A percentile compares a stretch with the other conserved stretches of the same genome.
These are phyloP conservation scores for Aegilops speltoides DNA, from an alignment of 176 grass and related monocot genomes.

Conservation along the genomic window DNA sequence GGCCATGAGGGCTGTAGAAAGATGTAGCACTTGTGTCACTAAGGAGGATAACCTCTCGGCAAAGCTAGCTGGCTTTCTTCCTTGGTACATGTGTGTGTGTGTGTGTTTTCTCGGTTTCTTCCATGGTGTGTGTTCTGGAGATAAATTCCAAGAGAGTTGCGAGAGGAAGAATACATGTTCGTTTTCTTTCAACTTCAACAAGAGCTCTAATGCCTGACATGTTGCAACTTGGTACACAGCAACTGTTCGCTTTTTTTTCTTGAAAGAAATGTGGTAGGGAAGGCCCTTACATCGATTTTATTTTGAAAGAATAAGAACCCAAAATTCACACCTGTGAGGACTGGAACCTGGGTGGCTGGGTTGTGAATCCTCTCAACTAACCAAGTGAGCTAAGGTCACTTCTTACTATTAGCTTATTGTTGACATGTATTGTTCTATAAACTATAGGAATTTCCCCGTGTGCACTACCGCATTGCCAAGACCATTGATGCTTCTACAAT, in stretches of 20 bases:
- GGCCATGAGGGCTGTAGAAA: too few species aligned
- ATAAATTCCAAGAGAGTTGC: too few species aligned
- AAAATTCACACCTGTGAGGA: background rate
- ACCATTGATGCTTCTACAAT: conserved; percentile 77
- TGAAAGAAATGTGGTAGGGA: background rate
- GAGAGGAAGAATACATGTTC: background rate
- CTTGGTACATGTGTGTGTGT: too few species aligned
- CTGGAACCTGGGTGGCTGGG: background rate
- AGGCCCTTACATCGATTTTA: background rate
- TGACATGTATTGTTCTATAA: conserved; percentile 21
- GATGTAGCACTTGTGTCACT: too few species aligned
- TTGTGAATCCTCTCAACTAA: background rate
- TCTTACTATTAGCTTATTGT: background rate
- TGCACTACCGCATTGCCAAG: conserved; percentile 88
- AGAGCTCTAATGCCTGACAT: conserved; percentile 17
- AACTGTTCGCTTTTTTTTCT: background rate
- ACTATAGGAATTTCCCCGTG: conserved; percentile 85
- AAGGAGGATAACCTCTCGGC: too few species aligned
- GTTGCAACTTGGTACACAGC: background rate
- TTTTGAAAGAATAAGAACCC: background rate
- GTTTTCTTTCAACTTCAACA: conserved; percentile 16
- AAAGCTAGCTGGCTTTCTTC: too few species aligned
- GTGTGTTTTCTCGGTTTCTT: too few species aligned
- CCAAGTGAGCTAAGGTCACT: background rate
- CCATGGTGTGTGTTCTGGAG: too few species aligned